Conservation (phyloP, 2,329 filamentous ascomycete species). For the Aspergillus sp. region DNA sequence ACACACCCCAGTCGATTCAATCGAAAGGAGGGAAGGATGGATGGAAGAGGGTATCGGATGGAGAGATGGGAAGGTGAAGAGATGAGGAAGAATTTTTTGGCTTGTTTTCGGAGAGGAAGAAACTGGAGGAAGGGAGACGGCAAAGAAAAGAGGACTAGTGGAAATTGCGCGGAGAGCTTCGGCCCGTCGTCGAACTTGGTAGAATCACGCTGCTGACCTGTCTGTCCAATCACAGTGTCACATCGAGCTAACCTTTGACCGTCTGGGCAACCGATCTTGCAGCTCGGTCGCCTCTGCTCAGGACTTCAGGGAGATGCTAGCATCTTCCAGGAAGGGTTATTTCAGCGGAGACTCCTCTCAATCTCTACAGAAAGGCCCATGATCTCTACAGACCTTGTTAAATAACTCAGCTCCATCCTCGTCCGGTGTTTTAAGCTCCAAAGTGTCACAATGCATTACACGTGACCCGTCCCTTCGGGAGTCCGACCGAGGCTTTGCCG, state of each 20-base stretch:
- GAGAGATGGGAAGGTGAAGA: slow-evolving; percentile 12
- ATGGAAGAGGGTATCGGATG: slow-evolving; percentile 17
- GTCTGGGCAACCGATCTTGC: not conserved
- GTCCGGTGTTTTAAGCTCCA: not conserved
- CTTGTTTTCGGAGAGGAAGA: slow-evolving; percentile 18
- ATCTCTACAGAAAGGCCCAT: not conserved
- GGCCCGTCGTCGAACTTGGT: slow-evolving; percentile 35
- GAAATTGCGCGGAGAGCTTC: slow-evolving; percentile 38
- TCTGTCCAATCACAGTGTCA: not conserved
- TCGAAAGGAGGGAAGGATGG: slow-evolving; percentile 23
- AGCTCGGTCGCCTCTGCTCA: not conserved
- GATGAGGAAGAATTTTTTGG: slow-evolving; percentile 20
- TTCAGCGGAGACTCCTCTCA: not conserved
- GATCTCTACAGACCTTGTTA: not conserved
- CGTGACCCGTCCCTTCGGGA: not conserved
- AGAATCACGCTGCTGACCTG: not conserved
- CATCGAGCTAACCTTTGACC: not conserved
- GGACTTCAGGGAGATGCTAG: not conserved
- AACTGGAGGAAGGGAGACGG: slow-evolving; percentile 31
- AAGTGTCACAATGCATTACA: not conserved
- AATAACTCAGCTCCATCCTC: not conserved
- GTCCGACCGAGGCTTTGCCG: slow-evolving; percentile 1
- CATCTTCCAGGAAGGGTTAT: not conserved
- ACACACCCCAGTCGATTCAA: slow-evolving; percentile 34
- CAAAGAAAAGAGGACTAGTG: slow-evolving; percentile 19